Evolutionary conservation across 2,329 filamentous ascomycete species (phyloP), one percentile per base, ranked within the genome.

Genomic region (Blastomyces parvus): DNA sequence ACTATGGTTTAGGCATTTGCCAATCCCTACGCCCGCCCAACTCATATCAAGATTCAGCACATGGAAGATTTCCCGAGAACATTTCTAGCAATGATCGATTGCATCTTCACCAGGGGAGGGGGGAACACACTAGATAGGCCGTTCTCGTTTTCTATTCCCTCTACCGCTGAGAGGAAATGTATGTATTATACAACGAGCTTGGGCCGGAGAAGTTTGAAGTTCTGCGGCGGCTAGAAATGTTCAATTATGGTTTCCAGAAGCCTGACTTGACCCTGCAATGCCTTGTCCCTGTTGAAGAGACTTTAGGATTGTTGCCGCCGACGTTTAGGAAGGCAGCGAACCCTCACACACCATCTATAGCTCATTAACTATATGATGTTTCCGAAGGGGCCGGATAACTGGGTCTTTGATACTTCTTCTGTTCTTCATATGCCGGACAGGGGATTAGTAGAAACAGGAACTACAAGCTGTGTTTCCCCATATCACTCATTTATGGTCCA

Each of bases 261-360:
- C 17, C 8, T 46, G 42, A 19, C 19, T 46, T 22, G 2, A 22
- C 8, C 8, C 19, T 44, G n/a, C 46, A 60, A 6, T 25, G 11
- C 36, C 25, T 61, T 50, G 33, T 42, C 38, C 42, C 53, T 53
- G 63, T 63, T 60, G 33, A 66, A 33, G 33, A 33, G 14, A 33
- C 22, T 42, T 33, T 25, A 56, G 64, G 61, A 30, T 60, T 61
- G 22, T 65, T 68, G 58, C 64, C 63, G 52, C 65, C 62, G 57
- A 62, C 63, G 62, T 66, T 66, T 33, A 66, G 44, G 25, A 68
- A 66, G n/a, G 63, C 66, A 56, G 67, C 66, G 22, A 66, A 64
- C 4, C 64, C 66, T 55, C 66, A 68, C 3, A 64, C 64, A 59
- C 65, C 67, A 60, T 67, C 65, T 46, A 66, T 66, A 22, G 65